These are phyloP conservation scores for Protomyces arabidopsidicola DNA, from an alignment of 1,139 yeast genomes.

Conservation along the genomic window DNA sequence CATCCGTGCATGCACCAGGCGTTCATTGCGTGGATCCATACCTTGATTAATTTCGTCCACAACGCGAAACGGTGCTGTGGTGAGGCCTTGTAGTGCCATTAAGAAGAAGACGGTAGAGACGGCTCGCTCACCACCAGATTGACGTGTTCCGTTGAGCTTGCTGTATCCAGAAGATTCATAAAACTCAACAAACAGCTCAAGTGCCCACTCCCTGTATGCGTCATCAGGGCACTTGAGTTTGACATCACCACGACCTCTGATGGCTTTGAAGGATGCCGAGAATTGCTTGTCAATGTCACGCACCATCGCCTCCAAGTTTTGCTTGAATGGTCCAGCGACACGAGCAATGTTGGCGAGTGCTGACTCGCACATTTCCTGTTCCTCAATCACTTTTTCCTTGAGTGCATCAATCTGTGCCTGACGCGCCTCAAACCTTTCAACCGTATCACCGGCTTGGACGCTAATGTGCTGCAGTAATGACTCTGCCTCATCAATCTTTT, in stretches of 20 bases:
- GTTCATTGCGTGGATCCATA: conserved; percentile 92
- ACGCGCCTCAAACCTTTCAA: conserved; percentile 36
- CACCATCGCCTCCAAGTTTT: conserved; percentile 51
- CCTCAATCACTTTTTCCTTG: conserved; percentile 36
- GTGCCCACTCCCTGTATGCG: conserved; percentile 66
- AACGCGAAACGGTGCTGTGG: conserved; percentile 86
- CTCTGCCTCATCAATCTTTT: conserved; percentile 37
- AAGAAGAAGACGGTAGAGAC: conserved; percentile 88
- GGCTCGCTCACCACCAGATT: conserved; percentile 97
- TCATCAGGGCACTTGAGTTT: conserved; percentile 51
- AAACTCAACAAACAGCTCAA: conserved; percentile 80
- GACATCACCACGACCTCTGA: conserved; percentile 84
- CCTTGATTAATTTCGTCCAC: conserved; percentile 99
- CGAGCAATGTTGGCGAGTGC: conserved; percentile 43
- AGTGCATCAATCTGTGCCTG: conserved; percentile 38
- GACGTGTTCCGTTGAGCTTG: conserved; percentile 74
- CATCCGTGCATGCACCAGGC: conserved; percentile 78
- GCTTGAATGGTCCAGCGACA: conserved; percentile 54
- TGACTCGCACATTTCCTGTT: conserved; percentile 37
- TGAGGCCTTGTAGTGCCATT: conserved; percentile 85
- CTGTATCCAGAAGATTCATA: conserved; percentile 68
- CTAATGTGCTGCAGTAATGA: conserved; percentile 38
- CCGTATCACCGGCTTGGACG: conserved; percentile 34
- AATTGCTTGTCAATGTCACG: conserved; percentile 57
- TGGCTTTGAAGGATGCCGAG: conserved; percentile 58